Conservation (phyloP, 1,139 yeast genomes). For the Geotrichum reessii region DNA sequence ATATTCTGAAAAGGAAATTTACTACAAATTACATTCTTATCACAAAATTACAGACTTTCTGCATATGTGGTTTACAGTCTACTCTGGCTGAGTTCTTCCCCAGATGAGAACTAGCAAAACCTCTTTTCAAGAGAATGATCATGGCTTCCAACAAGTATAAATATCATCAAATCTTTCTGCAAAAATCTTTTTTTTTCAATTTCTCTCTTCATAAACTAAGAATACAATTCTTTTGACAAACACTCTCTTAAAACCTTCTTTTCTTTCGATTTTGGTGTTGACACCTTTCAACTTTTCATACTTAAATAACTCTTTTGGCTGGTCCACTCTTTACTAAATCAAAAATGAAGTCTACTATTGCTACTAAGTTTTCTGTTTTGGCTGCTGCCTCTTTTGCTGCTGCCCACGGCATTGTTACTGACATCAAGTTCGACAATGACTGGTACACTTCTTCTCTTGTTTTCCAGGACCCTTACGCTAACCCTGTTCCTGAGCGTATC, state of each 20-base stretch:
- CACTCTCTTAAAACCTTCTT: background rate
- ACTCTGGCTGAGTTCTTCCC: background rate
- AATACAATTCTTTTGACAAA: background rate
- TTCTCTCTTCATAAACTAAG: background rate
- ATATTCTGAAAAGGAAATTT: background rate
- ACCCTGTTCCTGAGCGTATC: slow-evolving; percentile 8
- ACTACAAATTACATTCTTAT: too few relatives aligned
- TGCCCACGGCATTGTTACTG: slow-evolving; percentile 18
- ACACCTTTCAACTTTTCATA: background rate
- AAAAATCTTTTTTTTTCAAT: background rate
- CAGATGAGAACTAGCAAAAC: background rate
- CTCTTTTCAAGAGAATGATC: background rate
- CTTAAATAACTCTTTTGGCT: background rate
- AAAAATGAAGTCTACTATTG: slow-evolving; percentile 4
- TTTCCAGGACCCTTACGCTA: slow-evolving; percentile 8
- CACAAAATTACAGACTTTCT: too few relatives aligned
- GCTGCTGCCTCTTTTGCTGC: slow-evolving; percentile 3
- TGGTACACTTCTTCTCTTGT: slow-evolving; percentile 13
- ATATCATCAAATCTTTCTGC: background rate
- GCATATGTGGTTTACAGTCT: too few relatives aligned
- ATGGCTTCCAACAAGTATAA: background rate
- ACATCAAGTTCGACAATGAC: slow-evolving; percentile 8
- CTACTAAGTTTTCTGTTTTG: background rate
- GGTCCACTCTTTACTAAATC: background rate
- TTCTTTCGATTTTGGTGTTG: background rate